Base-by-base conservation (phyloP, 805 yeast species). In the Jamesozyma gamospora region DNA sequence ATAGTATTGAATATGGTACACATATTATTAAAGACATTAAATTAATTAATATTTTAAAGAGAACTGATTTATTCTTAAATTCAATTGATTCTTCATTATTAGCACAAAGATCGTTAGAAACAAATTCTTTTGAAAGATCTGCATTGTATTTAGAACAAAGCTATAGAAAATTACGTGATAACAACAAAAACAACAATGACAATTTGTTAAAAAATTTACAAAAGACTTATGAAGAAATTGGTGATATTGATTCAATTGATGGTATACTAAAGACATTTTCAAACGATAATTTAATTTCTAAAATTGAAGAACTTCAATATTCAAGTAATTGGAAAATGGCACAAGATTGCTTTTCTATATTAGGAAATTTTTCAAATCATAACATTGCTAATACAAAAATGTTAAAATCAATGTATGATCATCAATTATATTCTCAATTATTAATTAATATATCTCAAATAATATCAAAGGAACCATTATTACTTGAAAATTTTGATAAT, bases 301-400 rank as follows among this genome's bases (percentile, higher is more conserved):
- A 85, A 53, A 71, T 88, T 19, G 67, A 78, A 6, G 85, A 85
- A 42, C 77, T 90, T 39, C 92, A 86, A 49, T 87, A 83, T 48
- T 79, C 84, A 36, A 86, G 83, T 31, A 81, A 81, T 50, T 87
- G 96, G 95, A 70, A 77, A 31, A 71, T 85, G 50, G 94, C 96
- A 0, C 82, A 85, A 45, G 87, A 84, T 44, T 85, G 95, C 28
- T 79, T 85, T 49, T 79, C 78, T 34, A 83, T 80, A 0, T 60
- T 82, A 34, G 75, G 83, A 2, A 67, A 65, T 12, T 49, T 53
- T 30, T 43, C 59, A 16, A 53, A 62, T 34, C 39, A 71, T 55
- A 50, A 62, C 3, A 54, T 52, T 19, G 48, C 54, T 3, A 66
- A 70, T n/a, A 69, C 81, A 0, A 77, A 80, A 31, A 63, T 82